phyloP scores from a whole-genome alignment of 1,139 yeast genomes.

The Komagataea norvegica region DNA sequence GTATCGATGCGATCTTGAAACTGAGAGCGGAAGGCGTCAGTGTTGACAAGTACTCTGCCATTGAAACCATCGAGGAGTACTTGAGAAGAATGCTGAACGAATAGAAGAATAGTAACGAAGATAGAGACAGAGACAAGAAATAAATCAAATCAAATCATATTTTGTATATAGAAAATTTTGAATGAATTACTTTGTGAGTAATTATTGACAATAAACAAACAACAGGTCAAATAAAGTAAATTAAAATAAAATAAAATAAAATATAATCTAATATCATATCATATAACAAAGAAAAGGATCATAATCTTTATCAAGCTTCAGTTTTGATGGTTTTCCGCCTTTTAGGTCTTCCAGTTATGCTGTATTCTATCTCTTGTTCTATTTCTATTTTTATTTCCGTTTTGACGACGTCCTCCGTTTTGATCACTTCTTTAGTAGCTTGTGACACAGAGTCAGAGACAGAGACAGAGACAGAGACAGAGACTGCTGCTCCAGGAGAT shows the following conservation, averaged over 20 bases:
- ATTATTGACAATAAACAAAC: too few relatives aligned
- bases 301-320: constrained; percentile 9
- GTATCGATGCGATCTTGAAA: constrained; percentile 47
- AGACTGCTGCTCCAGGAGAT: too few relatives aligned
- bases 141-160: too few relatives aligned
- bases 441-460: too few relatives aligned
- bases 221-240: too few relatives aligned
- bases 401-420: constrained; percentile 4
- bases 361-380: constrained; percentile 23
- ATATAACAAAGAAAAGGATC: too few relatives aligned
- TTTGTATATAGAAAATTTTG: constrained; percentile 13
- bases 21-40: constrained; percentile 29
- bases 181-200: constrained; percentile 1
- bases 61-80: constrained; percentile 29
- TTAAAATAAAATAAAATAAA: too few relatives aligned
- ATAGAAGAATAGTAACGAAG: constrained; percentile 7
- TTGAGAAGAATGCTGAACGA: constrained; percentile 16
- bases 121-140: too few relatives aligned
- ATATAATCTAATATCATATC: too few relatives aligned
- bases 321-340: constrained; percentile 24
- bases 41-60: constrained; percentile 31
- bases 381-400: constrained; percentile 12
- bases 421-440: constrained; percentile 8
- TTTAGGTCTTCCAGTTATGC: constrained; percentile 28
- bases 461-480: too few relatives aligned